Evolutionary conservation across 2,329 filamentous ascomycete genomes (phyloP), one percentile per base, ranked within the genome.

Genomic region (Tothia fuscella): DNA sequence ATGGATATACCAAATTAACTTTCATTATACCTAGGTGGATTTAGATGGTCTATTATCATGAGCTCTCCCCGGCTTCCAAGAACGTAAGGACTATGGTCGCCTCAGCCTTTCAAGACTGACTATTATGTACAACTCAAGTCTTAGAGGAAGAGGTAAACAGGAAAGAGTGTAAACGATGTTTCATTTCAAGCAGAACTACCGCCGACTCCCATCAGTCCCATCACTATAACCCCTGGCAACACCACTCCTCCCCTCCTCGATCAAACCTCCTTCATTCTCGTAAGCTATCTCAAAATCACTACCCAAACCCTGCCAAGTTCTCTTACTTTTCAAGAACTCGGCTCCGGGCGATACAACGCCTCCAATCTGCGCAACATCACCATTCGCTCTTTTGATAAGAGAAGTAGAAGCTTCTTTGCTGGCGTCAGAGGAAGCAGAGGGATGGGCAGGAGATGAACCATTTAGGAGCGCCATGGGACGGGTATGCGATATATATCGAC

Each of bases 241-340:
- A 13, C 91, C 91, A 49, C 79, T 82, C 49, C 86, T 74, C 1
- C 91, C 91, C 61, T 95, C 79, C 55, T 94, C 86, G 44, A 98
- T 73, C 14, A 74, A 58, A 12, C 65, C 65, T n/a, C 63, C 67
- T 37, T 72, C 68, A n/a, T 72, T 68, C 22, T 79, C 74, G 48
- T 74, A 75, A 49, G 61, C 63, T 45, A 75, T 68, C 45, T 71
- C 68, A 52, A 87, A 93, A 57, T 98, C 91, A 47, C 77, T 93
- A 0, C 91, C 91, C 19, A 98, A 63, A 0, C 91, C 91, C 54
- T 82, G 82, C 91, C 91, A 98, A 3, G 85, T 93, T 43, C 91
- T 67, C 53, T 88, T 76, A 3, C 80, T 82, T 24, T 80, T 74
- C 48, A 98, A 64, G 51, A 76, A 96, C 58, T 95, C 85, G 0